Percentiles rank a stretch among this genome's conserved stretches.
Evolutionary conservation across 2,329 filamentous ascomycete genomes (phyloP).

Genomic region (Pezicula radicicola): DNA sequence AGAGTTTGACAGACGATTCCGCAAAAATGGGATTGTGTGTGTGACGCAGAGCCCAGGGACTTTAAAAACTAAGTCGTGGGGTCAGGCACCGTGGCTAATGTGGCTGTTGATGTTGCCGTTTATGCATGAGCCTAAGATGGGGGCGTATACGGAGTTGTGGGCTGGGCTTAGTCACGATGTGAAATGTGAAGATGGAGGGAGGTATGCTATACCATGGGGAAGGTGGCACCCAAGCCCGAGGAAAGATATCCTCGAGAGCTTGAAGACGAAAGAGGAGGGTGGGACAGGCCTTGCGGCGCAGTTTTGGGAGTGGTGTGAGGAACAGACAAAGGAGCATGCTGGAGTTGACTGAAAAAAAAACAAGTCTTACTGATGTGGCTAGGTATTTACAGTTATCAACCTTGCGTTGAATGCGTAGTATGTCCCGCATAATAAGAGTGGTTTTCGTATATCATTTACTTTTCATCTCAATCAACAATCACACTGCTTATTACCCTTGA

Average conservation of each 20-base stretch:
- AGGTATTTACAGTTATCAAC: too few species aligned
- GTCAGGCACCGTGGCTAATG: not conserved
- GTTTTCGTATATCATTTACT: too few species aligned
- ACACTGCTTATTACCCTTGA: too few species aligned
- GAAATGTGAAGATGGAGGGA: conserved; percentile 12
- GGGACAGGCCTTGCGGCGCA: conserved; percentile 17
- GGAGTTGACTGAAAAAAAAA: too few species aligned
- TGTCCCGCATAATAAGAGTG: too few species aligned
- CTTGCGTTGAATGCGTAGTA: too few species aligned
- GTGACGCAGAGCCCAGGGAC: conserved; percentile 18
- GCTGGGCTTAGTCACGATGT: conserved; percentile 12
- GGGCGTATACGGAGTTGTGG: conserved; percentile 20
- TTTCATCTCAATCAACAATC: too few species aligned
- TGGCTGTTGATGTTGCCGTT: conserved; percentile 5
- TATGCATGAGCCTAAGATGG: conserved; percentile 13
- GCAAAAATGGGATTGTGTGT: conserved; percentile 9
- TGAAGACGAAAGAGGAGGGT: conserved; percentile 15
- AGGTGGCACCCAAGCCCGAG: conserved; percentile 35
- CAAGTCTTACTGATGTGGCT: too few species aligned
- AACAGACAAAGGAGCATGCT: conserved; percentile 6
- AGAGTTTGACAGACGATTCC: conserved; percentile 6
- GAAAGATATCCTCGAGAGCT: conserved; percentile 12
- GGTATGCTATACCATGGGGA: conserved; percentile 21
- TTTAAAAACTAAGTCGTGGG: conserved; percentile 10
- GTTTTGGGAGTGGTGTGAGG: conserved; percentile 23